Percentiles rank a stretch among this genome's conserved stretches.
Evolutionary conservation across 78 protist species (phyloP).

Genomic region (Cyanophora paradoxa): DNA sequence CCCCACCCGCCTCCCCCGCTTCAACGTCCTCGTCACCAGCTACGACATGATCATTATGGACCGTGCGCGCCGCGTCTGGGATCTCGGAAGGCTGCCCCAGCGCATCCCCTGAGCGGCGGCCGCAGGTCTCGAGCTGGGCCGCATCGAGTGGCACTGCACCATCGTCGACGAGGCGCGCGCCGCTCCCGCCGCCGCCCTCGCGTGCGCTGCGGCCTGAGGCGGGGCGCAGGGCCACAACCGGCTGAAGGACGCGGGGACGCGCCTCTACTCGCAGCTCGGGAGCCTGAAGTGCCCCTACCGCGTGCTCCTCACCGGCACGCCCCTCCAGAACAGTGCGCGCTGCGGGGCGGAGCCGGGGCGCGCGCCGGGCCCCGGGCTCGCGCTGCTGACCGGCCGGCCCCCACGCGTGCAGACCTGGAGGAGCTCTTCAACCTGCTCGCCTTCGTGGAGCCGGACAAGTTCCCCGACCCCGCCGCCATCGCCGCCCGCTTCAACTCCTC

Average conservation of each 20-base stretch:
- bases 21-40: slow-evolving; percentile 58
- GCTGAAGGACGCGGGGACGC: slow-evolving; percentile 32
- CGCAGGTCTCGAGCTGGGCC: neutral
- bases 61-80: too few species aligned
- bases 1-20: neutral
- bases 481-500: too few species aligned
- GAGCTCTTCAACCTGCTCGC: slow-evolving; percentile 77
- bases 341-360: too few species aligned
- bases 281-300: neutral
- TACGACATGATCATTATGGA: slow-evolving; percentile 17
- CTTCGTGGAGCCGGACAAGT: slow-evolving; percentile 70
- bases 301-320: slow-evolving; percentile 30
- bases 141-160: slow-evolving; percentile 12
- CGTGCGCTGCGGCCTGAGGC: too few species aligned
- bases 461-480: slow-evolving; percentile 30
- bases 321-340: slow-evolving; percentile 19
- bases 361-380: too few species aligned
- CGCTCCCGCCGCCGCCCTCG: too few species aligned
- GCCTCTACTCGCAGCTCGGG: neutral
- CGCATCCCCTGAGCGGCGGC: too few species aligned
- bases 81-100: too few species aligned
- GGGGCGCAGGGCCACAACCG: neutral
- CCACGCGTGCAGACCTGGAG: too few species aligned
- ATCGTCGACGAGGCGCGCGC: slow-evolving; percentile 73
- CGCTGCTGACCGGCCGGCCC: too few species aligned